These are phyloP conservation scores for Yamadazyma insecticola DNA, from an alignment of 805 yeast species.

Conservation along the genomic window DNA sequence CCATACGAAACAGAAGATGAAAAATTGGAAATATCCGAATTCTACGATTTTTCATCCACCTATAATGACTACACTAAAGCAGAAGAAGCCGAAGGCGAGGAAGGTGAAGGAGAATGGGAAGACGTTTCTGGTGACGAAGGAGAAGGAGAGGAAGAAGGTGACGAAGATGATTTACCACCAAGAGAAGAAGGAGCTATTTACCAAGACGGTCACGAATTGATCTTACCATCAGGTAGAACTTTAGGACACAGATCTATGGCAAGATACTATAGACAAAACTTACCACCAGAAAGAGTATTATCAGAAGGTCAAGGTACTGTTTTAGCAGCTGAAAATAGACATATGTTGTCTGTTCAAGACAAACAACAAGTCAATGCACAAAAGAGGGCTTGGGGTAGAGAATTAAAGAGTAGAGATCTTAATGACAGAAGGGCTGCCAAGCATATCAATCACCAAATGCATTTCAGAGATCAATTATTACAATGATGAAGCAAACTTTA, in stretches of 20 bases:
- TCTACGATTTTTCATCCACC: constrained; percentile 77
- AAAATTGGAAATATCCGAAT: constrained; percentile 67
- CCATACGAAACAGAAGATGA: constrained; percentile 86
- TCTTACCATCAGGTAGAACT: constrained; percentile 39
- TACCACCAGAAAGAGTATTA: constrained; percentile 39
- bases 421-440: constrained; percentile 60
- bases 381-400: constrained; percentile 60
- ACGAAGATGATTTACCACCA: constrained; percentile 26
- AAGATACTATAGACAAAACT: constrained; percentile 40
- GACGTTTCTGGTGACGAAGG: constrained; percentile 30
- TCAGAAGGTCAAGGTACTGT: constrained; percentile 46
- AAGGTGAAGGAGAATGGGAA: constrained; percentile 35
- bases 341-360: constrained; percentile 37
- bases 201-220: constrained; percentile 34
- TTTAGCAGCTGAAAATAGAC: constrained; percentile 50
- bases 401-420: constrained; percentile 45
- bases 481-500: no score
- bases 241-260: constrained; percentile 41
- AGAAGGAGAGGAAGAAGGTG: constrained; percentile 16
- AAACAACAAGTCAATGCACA: constrained; percentile 36
- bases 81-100: constrained; percentile 9
- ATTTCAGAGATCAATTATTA: constrained; percentile 44
- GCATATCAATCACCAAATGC: constrained; percentile 77
- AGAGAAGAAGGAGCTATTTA: constrained; percentile 23
- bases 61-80: constrained; percentile 30